Evolutionary conservation across 495 filamentous ascomycete genomes (phyloP).

Genomic region (Penicillium taxi): DNA sequence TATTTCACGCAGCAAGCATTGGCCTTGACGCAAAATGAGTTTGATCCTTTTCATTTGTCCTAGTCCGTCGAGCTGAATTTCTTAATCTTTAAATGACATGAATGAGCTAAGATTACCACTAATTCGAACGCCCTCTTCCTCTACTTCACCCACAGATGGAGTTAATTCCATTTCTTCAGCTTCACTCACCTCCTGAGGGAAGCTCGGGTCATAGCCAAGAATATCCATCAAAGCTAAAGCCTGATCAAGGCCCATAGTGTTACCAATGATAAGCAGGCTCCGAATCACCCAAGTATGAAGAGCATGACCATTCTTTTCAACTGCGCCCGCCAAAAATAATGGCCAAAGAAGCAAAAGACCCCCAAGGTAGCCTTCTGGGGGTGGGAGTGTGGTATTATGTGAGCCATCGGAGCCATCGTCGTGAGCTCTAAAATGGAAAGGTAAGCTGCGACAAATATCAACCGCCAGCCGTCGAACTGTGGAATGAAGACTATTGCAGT

Average conservation of each 20-base stretch:
- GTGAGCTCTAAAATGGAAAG: constrained; percentile 29
- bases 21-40: too few species aligned
- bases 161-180: too few species aligned
- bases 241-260: constrained; percentile 42
- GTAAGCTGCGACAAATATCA: constrained; percentile 42
- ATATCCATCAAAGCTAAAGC: constrained; percentile 37
- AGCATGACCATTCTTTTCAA: constrained; percentile 24
- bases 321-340: constrained; percentile 34
- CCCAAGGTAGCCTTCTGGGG: constrained; percentile 27
- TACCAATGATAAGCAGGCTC: constrained; percentile 35
- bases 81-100: too few species aligned
- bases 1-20: too few species aligned
- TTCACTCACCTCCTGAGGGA: constrained; percentile 13
- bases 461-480: constrained; percentile 30
- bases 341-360: constrained; percentile 45
- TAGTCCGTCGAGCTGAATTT: too few species aligned
- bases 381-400: constrained; percentile 9
- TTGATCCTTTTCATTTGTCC: too few species aligned
- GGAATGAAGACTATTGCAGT: constrained; percentile 27
- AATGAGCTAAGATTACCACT: too few species aligned
- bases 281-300: constrained; percentile 38
- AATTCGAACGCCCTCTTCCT: too few species aligned
- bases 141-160: too few species aligned
- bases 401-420: constrained; percentile 1
- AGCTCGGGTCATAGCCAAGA: constrained; percentile 23